phyloP scores from a whole-genome alignment of 2,329 filamentous ascomycete species.

The Trichoderma koningiopsis region DNA sequence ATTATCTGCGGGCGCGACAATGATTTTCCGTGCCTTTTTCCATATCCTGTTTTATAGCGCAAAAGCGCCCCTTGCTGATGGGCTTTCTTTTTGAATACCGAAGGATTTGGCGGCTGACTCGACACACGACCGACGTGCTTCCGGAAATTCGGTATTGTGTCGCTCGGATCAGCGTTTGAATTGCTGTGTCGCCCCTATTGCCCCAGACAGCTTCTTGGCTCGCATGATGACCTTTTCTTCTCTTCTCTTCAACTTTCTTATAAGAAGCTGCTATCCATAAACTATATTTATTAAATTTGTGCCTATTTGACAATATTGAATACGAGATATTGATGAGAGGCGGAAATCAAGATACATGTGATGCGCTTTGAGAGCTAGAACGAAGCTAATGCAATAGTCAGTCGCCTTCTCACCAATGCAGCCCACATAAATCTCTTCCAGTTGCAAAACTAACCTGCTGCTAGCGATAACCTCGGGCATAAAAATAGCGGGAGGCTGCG shows the following conservation, averaged over 20 bases:
- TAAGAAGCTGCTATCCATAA: not conserved
- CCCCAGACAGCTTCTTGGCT: not conserved
- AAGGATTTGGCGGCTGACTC: slow-evolving; percentile 4
- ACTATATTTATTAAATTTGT: not conserved
- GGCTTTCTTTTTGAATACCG: not conserved
- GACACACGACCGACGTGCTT: not conserved
- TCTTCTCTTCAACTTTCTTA: not conserved
- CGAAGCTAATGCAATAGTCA: not conserved
- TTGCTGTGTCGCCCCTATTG: not conserved
- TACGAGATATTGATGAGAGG: not conserved
- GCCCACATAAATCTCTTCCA: not conserved
- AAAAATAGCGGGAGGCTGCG: not conserved
- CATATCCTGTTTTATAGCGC: not conserved
- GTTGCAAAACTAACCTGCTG: not conserved
- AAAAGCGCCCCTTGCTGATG: slow-evolving; percentile 8
- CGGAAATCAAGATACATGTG: not conserved
- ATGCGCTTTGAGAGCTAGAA: not conserved
- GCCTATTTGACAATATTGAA: not conserved
- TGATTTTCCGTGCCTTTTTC: not conserved
- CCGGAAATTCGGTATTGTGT: not conserved
- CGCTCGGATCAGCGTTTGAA: not conserved
- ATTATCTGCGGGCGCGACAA: not conserved
- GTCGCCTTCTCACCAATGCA: not conserved
- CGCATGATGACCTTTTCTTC: not conserved
- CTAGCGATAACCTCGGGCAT: not conserved